Evolutionary conservation across 2,329 filamentous ascomycete species (phyloP), one percentile per base, ranked within the genome.

Genomic region (Talaromyces albobiverticillius): DNA sequence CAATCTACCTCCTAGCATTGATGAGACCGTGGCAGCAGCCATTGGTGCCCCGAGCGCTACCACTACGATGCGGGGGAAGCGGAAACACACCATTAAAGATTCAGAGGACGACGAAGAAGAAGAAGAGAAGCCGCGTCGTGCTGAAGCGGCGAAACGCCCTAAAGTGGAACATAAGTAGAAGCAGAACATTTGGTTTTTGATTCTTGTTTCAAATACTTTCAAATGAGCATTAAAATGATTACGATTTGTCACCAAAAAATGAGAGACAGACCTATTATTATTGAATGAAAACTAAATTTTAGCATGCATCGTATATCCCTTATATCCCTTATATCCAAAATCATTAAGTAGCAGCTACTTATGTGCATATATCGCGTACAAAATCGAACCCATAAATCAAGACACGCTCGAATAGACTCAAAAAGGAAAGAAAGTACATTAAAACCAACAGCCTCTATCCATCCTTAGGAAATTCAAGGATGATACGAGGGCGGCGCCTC

Each of bases 81-180:
- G 68, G 43, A 71, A 69, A 55, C 66, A 67, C 48, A 65, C 60
- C 0, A 56, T 68, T 29, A 34, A 60, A 18, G 67, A 69, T 40
- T 66, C 68, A 9, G 50, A 52, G 1, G 53, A 51, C 3, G 53
- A 51, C 5, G 41, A 55, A 4, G 49, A 56, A 3, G 64, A 64
- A 1, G 65, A 64, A 13, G 60, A 62, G 22, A 60, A 61, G 3
- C 58, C 53, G 6, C 58, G 62, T n/a, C 34, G 36, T 13, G 13
- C 34, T 22, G 47, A 51, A 26, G 54, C 58, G 13, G 45, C 63
- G 25, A 73, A 73, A 59, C 66, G 68, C 18, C 59, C 66, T 20
- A 72, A 69, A 61, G 60, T 62, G 26, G 71, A 64, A 46, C 45
- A 40, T 26, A 5, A 26, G 14, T n/a, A 26, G 4, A 47, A 13